Conservation (phyloP, 2,329 filamentous ascomycete species). For the Aspergillus viridinutans region DNA sequence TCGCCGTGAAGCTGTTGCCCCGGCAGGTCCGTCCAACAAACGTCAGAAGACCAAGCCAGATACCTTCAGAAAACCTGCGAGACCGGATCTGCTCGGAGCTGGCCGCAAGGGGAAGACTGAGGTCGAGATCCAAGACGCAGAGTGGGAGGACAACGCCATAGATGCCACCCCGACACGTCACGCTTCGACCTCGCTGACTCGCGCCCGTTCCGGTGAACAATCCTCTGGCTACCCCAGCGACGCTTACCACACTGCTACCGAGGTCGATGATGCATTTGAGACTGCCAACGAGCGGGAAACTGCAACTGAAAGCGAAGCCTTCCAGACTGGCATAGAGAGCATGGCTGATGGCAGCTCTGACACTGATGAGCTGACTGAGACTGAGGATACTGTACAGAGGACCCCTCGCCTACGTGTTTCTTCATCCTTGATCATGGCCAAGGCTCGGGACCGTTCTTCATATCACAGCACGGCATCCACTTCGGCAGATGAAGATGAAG, state of each 20-base stretch:
- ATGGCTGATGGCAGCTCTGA: constrained; percentile 59
- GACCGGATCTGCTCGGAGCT: constrained; percentile 70
- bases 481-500: constrained; percentile 70
- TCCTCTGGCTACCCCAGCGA: constrained; percentile 55
- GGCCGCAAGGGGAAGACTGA: constrained; percentile 72
- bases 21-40: constrained; percentile 43
- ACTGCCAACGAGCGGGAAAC: constrained; percentile 71
- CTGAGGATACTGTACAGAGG: constrained; percentile 55
- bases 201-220: constrained; percentile 19
- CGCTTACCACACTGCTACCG: constrained; percentile 76
- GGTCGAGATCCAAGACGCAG: constrained; percentile 71
- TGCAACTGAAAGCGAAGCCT: constrained; percentile 84
- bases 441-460: constrained; percentile 59
- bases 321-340: constrained; percentile 85
- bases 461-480: constrained; percentile 87
- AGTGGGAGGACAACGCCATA: constrained; percentile 81
- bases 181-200: constrained; percentile 26
- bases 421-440: constrained; percentile 36
- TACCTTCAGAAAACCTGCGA: constrained; percentile 72
- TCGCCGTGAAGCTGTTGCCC: constrained; percentile 49
- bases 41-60: constrained; percentile 60
- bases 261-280: constrained; percentile 64
- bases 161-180: constrained; percentile 54
- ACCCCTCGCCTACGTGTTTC: constrained; percentile 38
- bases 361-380: constrained; percentile 79